Evolutionary conservation across 1,139 yeast species (phyloP).

Genomic region (Diutina neorugosa): DNA sequence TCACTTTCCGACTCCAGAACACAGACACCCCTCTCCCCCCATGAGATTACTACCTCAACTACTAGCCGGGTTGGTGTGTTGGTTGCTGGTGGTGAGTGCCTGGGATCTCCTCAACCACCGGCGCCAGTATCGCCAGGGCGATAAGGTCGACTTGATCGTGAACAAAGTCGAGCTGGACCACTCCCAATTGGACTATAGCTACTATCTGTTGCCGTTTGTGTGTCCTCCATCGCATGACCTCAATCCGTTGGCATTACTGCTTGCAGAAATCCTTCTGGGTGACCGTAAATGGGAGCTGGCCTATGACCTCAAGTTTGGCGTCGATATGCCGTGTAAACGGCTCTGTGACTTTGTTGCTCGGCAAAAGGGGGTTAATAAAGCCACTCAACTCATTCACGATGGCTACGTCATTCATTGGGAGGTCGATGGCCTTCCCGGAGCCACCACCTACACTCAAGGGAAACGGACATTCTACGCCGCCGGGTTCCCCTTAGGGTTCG

Average conservation of each 20-base stretch:
- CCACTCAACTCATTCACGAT: slow-evolving; percentile 48
- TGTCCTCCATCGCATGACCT: slow-evolving; percentile 28
- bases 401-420: slow-evolving; percentile 80
- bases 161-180: slow-evolving; percentile 71
- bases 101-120: neutral
- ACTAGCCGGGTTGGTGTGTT: neutral
- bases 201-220: slow-evolving; percentile 67
- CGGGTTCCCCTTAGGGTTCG: slow-evolving; percentile 78
- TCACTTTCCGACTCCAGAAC: neutral
- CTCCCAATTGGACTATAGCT: slow-evolving; percentile 69
- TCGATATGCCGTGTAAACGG: slow-evolving; percentile 52
- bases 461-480: slow-evolving; percentile 64
- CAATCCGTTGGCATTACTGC: slow-evolving; percentile 52
- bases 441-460: slow-evolving; percentile 62
- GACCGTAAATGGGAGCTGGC: slow-evolving; percentile 72
- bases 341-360: slow-evolving; percentile 53
- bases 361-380: slow-evolving; percentile 38
- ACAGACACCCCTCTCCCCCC: neutral
- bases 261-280: slow-evolving; percentile 72
- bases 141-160: slow-evolving; percentile 56
- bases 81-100: neutral
- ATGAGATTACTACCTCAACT: neutral
- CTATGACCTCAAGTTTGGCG: slow-evolving; percentile 47
- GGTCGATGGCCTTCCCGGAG: slow-evolving; percentile 79
- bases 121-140: slow-evolving; percentile 30